These are phyloP conservation scores for Amylostereum areolatum DNA, from an alignment of 1,284 basidiomycete genomes.

Conservation along the genomic window DNA sequence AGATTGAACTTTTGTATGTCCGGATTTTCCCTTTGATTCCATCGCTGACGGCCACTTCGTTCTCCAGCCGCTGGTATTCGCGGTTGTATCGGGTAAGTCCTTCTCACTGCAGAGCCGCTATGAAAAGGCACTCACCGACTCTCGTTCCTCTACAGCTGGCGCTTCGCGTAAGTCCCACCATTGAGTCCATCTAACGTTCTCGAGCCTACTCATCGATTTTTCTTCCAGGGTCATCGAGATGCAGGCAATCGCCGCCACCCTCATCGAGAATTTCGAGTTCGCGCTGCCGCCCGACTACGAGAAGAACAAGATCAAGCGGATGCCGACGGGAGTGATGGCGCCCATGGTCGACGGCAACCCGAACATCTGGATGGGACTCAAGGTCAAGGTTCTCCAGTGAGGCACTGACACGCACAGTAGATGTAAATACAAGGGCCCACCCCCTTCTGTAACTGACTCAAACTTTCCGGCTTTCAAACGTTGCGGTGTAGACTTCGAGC, in stretches of 20 bases:
- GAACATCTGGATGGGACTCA: conserved; percentile 10
- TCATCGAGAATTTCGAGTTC: conserved; percentile 22
- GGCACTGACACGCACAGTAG: too few relatives aligned
- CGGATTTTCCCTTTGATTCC: not conserved
- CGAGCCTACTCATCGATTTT: not conserved
- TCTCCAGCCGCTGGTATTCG: conserved; percentile 19
- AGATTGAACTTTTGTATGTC: conserved; percentile 17
- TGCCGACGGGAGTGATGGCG: conserved; percentile 6
- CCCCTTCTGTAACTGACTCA: too few relatives aligned
- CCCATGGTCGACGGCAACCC: conserved; percentile 5
- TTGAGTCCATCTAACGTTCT: not conserved
- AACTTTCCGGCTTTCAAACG: too few relatives aligned
- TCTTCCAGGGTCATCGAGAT: conserved; percentile 22
- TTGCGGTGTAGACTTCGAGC: too few relatives aligned
- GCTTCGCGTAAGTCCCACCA: conserved; percentile 24
- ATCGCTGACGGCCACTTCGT: not conserved
- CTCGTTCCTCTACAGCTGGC: too few relatives aligned
- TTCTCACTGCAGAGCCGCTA: not conserved
- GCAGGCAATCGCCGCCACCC: conserved; percentile 15
- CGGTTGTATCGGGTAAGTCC: conserved; percentile 20
- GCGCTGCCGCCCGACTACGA: conserved; percentile 9
- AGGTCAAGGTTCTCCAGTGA: too few relatives aligned
- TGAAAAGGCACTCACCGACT: too few relatives aligned
- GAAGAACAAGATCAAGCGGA: conserved; percentile 8
- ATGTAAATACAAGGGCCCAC: too few relatives aligned